Evolutionary conservation across 2,329 filamentous ascomycete species (phyloP).

Genomic region (Claviceps arundinis): DNA sequence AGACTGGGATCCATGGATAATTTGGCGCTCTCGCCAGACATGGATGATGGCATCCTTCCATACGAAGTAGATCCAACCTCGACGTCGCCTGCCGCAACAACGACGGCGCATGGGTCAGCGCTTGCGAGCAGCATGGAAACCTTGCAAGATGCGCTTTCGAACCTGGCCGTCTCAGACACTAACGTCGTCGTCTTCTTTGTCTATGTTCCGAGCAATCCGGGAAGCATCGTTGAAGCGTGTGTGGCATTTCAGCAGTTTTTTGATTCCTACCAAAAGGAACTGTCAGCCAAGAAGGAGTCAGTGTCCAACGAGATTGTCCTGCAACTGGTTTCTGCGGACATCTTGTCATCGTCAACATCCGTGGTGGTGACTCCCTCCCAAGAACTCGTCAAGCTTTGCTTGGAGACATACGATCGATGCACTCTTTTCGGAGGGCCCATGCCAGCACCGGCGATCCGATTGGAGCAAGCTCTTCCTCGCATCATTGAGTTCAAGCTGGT

Average conservation of each 20-base stretch:
- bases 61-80: conserved; percentile 35
- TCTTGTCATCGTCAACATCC: conserved; percentile 50
- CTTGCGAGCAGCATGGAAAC: conserved; percentile 35
- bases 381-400: conserved; percentile 49
- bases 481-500: conserved; percentile 64
- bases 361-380: conserved; percentile 48
- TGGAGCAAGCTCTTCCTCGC: conserved; percentile 57
- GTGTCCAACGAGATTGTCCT: conserved; percentile 55
- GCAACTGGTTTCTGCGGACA: conserved; percentile 57
- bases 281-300: conserved; percentile 27
- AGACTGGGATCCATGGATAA: conserved; percentile 55
- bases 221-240: conserved; percentile 56
- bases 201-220: conserved; percentile 50
- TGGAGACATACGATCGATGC: conserved; percentile 70
- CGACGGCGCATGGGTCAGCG: conserved; percentile 30
- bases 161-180: conserved; percentile 29
- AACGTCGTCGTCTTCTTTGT: conserved; percentile 68
- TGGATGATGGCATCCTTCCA: conserved; percentile 33
- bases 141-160: conserved; percentile 32
- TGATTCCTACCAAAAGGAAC: conserved; percentile 37
- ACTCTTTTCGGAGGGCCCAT: conserved; percentile 40
- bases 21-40: conserved; percentile 27
- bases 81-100: conserved; percentile 25
- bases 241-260: conserved; percentile 61
- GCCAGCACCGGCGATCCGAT: conserved; percentile 56